Evolutionary conservation across 306 rosid genomes (phyloP), one percentile per base, ranked within the genome.

Genomic region (Coriaria nepalensis): DNA sequence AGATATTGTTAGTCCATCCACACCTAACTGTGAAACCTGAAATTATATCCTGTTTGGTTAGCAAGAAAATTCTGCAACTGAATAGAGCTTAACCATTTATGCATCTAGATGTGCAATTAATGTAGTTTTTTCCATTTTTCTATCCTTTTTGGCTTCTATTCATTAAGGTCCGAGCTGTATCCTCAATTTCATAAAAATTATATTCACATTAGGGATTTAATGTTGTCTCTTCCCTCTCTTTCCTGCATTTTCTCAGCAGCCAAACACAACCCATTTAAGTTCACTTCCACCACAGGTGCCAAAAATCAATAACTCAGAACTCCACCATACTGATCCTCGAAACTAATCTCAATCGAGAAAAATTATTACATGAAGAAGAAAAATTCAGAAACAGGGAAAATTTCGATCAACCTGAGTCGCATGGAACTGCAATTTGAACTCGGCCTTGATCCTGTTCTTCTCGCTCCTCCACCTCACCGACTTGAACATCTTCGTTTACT

Each of bases 381-480:
- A 42, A 45, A 33, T 0, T 35, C 13, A 2, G 47, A 57, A 34
- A 45, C 38, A 5, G 6, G 13, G 34, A 45, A 51, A 7, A 37
- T 55, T 2, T 10, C 40, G 55, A 57, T 13, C 40, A 12, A 87
- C 98, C 94, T 79, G 79, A 50, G 98, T 79, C 53, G 60, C 83
- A 72, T 73, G 73, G 57, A 92, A 85, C 43, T 82, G 83, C 61
- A 92, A 76, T 56, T 78, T 85, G 76, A 82, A 92, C 60, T 73
- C 77, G 47, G 68, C 74, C 46, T 79, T 85, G 75, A 85, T 43
- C 66, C 71, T 82, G 62, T 69, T 82, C 81, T 80, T 90, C 49
- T 90, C 96, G 67, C 73, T 73, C 64, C 83, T 82, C 98, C 98
- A 82, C 74, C 82, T 77, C 48, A 85, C 68, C 56, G 95, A 60